These are phyloP conservation scores for Saccharomyces cerevisiae DNA, from an alignment of 805 yeast genomes.

Conservation along the genomic window DNA sequence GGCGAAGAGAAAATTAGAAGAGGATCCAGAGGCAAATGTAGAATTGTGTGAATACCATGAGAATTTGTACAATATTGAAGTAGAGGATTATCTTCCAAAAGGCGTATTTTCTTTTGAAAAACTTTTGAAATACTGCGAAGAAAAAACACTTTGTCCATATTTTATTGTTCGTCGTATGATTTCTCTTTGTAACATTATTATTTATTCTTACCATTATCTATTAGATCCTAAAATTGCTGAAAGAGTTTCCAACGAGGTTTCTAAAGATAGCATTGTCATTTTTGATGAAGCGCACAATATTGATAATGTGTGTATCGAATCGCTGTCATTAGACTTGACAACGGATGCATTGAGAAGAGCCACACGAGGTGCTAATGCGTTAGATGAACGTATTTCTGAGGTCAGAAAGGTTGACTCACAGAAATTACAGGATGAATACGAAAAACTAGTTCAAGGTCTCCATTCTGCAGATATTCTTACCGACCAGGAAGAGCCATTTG, in stretches of 20 bases:
- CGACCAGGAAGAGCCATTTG: constrained; percentile 46
- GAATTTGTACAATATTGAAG: constrained; percentile 76
- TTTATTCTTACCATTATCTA: constrained; percentile 92
- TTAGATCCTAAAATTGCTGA: constrained; percentile 96
- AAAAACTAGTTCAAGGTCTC: constrained; percentile 80
- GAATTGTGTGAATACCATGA: constrained; percentile 85
- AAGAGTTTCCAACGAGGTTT: constrained; percentile 83
- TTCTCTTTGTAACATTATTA: constrained; percentile 84
- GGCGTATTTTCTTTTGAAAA: constrained; percentile 95
- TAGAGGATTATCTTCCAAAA: constrained; percentile 77
- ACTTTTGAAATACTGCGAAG: constrained; percentile 66
- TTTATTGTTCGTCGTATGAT: constrained; percentile 98
- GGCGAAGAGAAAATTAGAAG: constrained; percentile 56
- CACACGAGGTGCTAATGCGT: constrained; percentile 71
- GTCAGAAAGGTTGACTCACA: constrained; percentile 77
- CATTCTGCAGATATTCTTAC: constrained; percentile 67
- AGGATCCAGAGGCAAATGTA: constrained; percentile 47
- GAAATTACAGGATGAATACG: constrained; percentile 83
- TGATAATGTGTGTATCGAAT: constrained; percentile 96
- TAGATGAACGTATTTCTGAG: constrained; percentile 74
- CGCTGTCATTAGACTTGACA: constrained; percentile 83
- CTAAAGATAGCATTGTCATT: constrained; percentile 87
- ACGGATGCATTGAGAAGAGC: constrained; percentile 85
- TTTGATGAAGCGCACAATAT: constrained; percentile 99
- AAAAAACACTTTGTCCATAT: constrained; percentile 83